Evolutionary conservation across 2,329 filamentous ascomycete species (phyloP), one percentile per base, ranked within the genome.

Genomic region (Sporothrix schenckii): DNA sequence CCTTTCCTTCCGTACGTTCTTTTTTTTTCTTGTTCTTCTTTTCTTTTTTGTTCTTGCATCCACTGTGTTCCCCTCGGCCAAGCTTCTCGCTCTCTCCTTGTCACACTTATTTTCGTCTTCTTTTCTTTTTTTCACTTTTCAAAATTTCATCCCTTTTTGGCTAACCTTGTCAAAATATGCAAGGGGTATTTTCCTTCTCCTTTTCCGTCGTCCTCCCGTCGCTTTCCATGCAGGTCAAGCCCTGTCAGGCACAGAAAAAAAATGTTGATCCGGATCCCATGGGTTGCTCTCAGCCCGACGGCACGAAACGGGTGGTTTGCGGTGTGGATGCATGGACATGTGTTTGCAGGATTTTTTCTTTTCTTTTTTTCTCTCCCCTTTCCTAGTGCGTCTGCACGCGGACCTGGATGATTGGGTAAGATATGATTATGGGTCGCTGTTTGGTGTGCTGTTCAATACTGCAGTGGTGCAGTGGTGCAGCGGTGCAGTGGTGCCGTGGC

Each of bases 321-420:
- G 58, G 58, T 63, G 58, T 63, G 39, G 14, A 44, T 65, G 60
- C 60, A 65, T 65, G 61, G 10, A 13, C 24, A 21, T 50, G 60
- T 34, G 44, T 65, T 65, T 65, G 44, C 61, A 34, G 10, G 21
- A 44, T 9, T 44, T 44, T 9, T 44, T 14, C 13, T 44, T 44
- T 9, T 44, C 16, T 9, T 44, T 14, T 44, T 44, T 44, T 11
- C 5, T 14, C n/a, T n/a, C 6, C 41, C 14, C 14, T 44, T 34
- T 27, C 27, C 1, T 34, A 34, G 30, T 34, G 6, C 52, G 6
- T 21, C 24, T 65, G 41, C 44, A 30, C 19, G n/a, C 58, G 44
- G 60, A 50, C 14, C 34, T 44, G 41, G 41, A 3, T 44, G 9
- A 44, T 66, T 65, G 61, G 61, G 24, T 65, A 65, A n/a, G 24